Conservation (phyloP, 2,329 filamentous ascomycete species). For the Cordyceps cicadae region DNA sequence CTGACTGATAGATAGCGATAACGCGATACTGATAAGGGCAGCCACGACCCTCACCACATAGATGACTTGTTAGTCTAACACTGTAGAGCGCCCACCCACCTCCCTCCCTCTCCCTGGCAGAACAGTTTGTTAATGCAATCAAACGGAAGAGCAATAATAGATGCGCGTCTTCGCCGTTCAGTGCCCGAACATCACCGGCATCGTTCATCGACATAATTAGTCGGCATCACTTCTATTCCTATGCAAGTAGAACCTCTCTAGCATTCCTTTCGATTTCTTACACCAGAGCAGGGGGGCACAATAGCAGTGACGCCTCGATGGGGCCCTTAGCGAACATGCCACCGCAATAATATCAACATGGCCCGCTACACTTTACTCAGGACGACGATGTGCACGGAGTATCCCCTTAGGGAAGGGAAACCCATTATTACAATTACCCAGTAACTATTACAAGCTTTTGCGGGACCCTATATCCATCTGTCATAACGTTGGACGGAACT, state of each 20-base stretch:
- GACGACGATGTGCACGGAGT: constrained; percentile 2
- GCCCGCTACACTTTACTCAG: constrained; percentile 2
- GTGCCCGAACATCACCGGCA: neutral
- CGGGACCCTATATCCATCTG: neutral
- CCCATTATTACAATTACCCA: neutral
- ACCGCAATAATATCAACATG: neutral
- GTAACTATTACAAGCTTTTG: neutral
- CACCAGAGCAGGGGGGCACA: neutral
- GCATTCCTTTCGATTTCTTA: neutral
- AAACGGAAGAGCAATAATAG: neutral
- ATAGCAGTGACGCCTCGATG: neutral
- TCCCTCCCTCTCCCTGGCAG: too few relatives aligned
- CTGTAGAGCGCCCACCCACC: neutral
- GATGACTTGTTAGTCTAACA: neutral
- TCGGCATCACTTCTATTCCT: too few relatives aligned
- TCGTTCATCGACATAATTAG: neutral
- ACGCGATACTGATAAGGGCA: neutral
- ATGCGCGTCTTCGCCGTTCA: too few relatives aligned
- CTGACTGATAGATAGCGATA: constrained; percentile 8
- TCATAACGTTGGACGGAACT: constrained; percentile 1
- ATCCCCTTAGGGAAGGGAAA: neutral
- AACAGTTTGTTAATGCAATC: too few relatives aligned
- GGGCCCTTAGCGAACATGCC: neutral
- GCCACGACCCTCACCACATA: too few relatives aligned
- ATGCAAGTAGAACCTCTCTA: neutral